Evolutionary conservation across 306 rosid species (phyloP).

Genomic region (Glycine soja): DNA sequence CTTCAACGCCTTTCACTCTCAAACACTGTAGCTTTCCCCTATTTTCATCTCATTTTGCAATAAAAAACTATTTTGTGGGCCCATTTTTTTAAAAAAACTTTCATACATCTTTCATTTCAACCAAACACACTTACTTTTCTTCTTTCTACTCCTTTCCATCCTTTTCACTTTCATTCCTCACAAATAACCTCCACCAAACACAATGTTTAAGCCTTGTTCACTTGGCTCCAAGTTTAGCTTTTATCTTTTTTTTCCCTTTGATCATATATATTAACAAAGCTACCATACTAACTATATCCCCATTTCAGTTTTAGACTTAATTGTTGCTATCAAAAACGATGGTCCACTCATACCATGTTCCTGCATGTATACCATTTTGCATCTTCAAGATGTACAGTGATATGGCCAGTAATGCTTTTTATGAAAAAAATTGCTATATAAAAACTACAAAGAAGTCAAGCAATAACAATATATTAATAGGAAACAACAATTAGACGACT

Average conservation of each 20-base stretch:
- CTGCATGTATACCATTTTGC: neutral
- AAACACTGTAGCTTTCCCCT: too few relatives aligned
- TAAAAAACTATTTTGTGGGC: too few relatives aligned
- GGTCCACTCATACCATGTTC: neutral
- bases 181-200: too few relatives aligned
- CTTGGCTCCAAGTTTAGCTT: constrained; percentile 25
- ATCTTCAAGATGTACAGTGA: neutral
- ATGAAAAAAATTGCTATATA: neutral
- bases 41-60: too few relatives aligned
- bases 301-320: constrained; percentile 31
- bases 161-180: too few relatives aligned
- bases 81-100: too few relatives aligned
- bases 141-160: too few relatives aligned
- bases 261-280: neutral
- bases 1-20: too few relatives aligned
- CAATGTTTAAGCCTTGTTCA: neutral
- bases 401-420: neutral
- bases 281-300: constrained; percentile 30
- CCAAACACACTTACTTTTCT: too few relatives aligned
- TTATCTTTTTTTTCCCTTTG: neutral
- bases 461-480: constrained; percentile 26
- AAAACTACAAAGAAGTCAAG: constrained; percentile 8
- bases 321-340: constrained; percentile 2
- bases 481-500: constrained; percentile 1
- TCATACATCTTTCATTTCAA: too few relatives aligned